Conservation (phyloP, 495 filamentous ascomycete species). For the Podospora didyma region DNA sequence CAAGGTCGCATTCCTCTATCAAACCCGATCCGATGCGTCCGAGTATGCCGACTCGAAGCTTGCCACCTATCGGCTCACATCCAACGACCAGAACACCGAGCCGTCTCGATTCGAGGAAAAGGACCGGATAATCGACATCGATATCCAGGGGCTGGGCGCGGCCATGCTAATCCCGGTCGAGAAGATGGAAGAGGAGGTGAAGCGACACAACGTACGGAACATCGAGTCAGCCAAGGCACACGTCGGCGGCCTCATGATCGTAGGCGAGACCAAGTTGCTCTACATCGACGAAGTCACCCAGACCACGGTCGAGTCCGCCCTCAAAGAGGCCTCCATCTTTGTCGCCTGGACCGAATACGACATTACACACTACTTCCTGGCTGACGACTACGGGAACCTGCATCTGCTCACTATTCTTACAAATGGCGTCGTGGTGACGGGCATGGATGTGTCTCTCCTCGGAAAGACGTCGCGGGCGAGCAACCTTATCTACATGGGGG, state of each 20-base stretch:
- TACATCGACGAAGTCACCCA: slow-evolving; percentile 76
- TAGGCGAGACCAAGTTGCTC: slow-evolving; percentile 78
- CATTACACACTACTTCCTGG: slow-evolving; percentile 73
- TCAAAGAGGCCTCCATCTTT: slow-evolving; percentile 75
- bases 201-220: slow-evolving; percentile 49
- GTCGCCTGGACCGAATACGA: slow-evolving; percentile 85
- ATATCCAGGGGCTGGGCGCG: slow-evolving; percentile 68
- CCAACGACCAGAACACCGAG: slow-evolving; percentile 45
- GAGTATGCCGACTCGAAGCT: slow-evolving; percentile 57
- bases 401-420: slow-evolving; percentile 74
- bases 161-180: slow-evolving; percentile 82
- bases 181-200: slow-evolving; percentile 44
- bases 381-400: slow-evolving; percentile 82
- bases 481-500: slow-evolving; percentile 73
- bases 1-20: slow-evolving; percentile 78
- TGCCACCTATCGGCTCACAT: slow-evolving; percentile 51
- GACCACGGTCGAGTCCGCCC: slow-evolving; percentile 49
- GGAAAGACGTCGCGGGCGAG: slow-evolving; percentile 71
- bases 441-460: slow-evolving; percentile 56
- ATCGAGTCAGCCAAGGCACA: slow-evolving; percentile 42
- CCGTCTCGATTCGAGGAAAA: slow-evolving; percentile 42
- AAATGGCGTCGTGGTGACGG: slow-evolving; percentile 51
- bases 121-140: slow-evolving; percentile 47
- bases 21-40: slow-evolving; percentile 64
- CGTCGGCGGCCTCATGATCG: slow-evolving; percentile 69